Evolutionary conservation across 345 rosid genomes (phyloP).

Genomic region (Mangifera indica): DNA sequence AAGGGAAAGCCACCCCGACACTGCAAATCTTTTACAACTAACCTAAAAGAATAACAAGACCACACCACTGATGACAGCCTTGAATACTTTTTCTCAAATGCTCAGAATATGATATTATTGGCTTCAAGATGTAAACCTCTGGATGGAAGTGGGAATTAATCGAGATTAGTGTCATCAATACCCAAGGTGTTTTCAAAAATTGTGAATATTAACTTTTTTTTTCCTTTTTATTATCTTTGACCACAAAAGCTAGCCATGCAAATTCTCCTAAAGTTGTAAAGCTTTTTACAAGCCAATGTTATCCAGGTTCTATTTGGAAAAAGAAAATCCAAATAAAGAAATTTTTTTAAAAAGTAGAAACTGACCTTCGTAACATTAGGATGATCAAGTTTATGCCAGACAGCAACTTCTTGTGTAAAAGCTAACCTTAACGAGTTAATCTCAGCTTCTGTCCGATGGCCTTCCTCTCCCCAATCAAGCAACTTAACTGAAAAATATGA

Average conservation of each 20-base stretch:
- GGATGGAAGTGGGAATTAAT: not conserved
- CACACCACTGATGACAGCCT: not conserved
- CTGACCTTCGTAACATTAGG: slow-evolving; percentile 96
- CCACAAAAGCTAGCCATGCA: not conserved
- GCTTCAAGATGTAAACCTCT: not conserved
- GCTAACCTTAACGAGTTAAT: slow-evolving; percentile 74
- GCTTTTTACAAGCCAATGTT: not conserved
- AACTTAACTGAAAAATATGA: slow-evolving; percentile 62
- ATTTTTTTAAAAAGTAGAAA: slow-evolving; percentile 11
- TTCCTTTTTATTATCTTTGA: not conserved
- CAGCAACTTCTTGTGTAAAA: slow-evolving; percentile 92
- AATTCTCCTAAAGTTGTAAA: slow-evolving; percentile 1
- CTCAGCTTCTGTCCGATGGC: slow-evolving; percentile 93
- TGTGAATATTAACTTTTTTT: not conserved
- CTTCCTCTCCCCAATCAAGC: slow-evolving; percentile 99
- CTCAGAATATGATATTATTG: not conserved
- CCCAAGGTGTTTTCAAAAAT: not conserved
- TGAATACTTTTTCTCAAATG: not conserved
- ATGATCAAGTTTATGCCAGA: slow-evolving; percentile 97
- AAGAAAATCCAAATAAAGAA: not conserved
- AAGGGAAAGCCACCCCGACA: not conserved
- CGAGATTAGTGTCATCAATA: not conserved
- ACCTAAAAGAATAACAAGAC: not conserved
- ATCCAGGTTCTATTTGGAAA: not conserved
- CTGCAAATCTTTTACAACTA: not conserved